Evolutionary conservation across 805 yeast genomes (phyloP).

Genomic region (Wickerhamomyces canadensis): DNA sequence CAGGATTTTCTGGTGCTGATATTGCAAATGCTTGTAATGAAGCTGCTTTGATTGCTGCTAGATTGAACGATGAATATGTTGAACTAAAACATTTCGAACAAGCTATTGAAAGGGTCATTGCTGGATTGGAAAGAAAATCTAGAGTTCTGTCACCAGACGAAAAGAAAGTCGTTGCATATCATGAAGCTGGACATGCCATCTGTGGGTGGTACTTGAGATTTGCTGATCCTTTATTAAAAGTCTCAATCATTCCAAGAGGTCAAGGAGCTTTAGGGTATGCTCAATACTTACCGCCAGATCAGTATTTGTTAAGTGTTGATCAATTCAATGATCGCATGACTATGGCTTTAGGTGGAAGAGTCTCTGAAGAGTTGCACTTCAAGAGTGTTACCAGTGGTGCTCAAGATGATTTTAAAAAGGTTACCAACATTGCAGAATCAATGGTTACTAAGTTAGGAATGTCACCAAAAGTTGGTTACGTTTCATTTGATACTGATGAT

Average conservation of each 20-base stretch:
- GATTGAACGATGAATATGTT: slow-evolving; percentile 59
- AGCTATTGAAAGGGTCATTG: slow-evolving; percentile 91
- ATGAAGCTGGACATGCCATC: slow-evolving; percentile 96
- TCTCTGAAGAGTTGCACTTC: slow-evolving; percentile 85
- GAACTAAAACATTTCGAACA: slow-evolving; percentile 74
- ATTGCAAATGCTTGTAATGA: slow-evolving; percentile 93
- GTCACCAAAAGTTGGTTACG: slow-evolving; percentile 75
- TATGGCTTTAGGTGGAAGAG: slow-evolving; percentile 94
- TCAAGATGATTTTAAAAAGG: slow-evolving; percentile 86
- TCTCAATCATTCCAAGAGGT: slow-evolving; percentile 92
- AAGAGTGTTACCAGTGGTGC: slow-evolving; percentile 88
- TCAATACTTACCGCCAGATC: slow-evolving; percentile 88
- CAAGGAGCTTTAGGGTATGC: slow-evolving; percentile 96
- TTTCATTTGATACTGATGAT: slow-evolving; percentile 46
- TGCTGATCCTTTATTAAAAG: slow-evolving; percentile 90
- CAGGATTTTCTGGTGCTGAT: slow-evolving; percentile 95
- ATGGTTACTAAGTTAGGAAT: slow-evolving; percentile 89
- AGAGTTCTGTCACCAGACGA: slow-evolving; percentile 75
- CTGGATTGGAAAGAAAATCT: slow-evolving; percentile 87
- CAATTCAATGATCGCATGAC: slow-evolving; percentile 81
- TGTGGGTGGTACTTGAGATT: slow-evolving; percentile 88
- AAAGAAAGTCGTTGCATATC: slow-evolving; percentile 83
- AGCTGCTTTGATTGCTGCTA: slow-evolving; percentile 90
- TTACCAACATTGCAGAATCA: slow-evolving; percentile 80
- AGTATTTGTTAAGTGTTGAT: slow-evolving; percentile 67